A percentile compares a stretch with the other conserved stretches of the same genome.
Conservation (phyloP, 1,284 basidiomycete genomes). For the Ceratobasidium theobromae region DNA sequence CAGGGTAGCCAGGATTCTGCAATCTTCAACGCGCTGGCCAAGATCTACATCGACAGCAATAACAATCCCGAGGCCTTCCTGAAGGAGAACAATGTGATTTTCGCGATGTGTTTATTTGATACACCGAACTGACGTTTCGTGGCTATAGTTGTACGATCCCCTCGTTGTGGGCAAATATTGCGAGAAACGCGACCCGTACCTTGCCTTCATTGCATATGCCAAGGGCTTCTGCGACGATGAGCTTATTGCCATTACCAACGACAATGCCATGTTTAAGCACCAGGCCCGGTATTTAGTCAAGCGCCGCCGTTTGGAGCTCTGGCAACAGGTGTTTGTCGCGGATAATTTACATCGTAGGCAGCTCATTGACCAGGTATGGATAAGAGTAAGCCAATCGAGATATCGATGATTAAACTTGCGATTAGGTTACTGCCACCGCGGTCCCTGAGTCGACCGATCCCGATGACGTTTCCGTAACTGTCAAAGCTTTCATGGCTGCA, state of each 20-base stretch:
- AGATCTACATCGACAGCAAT: slow-evolving; percentile 99
- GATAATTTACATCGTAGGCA: slow-evolving; percentile 93
- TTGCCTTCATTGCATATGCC: slow-evolving; percentile 99
- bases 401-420: not conserved
- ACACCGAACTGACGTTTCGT: not conserved
- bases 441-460: slow-evolving; percentile 97
- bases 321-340: slow-evolving; percentile 89
- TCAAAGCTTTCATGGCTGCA: slow-evolving; percentile 98
- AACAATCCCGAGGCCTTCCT: slow-evolving; percentile 97
- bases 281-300: slow-evolving; percentile 98
- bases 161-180: slow-evolving; percentile 98
- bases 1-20: slow-evolving; percentile 90
- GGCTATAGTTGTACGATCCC: slow-evolving; percentile 83
- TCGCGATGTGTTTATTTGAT: not conserved
- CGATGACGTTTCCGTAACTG: slow-evolving; percentile 97
- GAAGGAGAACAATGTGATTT: slow-evolving; percentile 93
- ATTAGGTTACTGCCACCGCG: slow-evolving; percentile 87
- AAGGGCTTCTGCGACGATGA: slow-evolving; percentile 99
- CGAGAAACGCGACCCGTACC: slow-evolving; percentile 96
- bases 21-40: slow-evolving; percentile 95
- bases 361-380: slow-evolving; percentile 88
- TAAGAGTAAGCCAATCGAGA: not conserved
- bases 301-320: slow-evolving; percentile 92
- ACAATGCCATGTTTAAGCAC: slow-evolving; percentile 99
- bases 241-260: slow-evolving; percentile 95